These are phyloP conservation scores for Pseudocercospora fijiensis DNA, from an alignment of 2,329 filamentous ascomycete species.

Conservation along the genomic window DNA sequence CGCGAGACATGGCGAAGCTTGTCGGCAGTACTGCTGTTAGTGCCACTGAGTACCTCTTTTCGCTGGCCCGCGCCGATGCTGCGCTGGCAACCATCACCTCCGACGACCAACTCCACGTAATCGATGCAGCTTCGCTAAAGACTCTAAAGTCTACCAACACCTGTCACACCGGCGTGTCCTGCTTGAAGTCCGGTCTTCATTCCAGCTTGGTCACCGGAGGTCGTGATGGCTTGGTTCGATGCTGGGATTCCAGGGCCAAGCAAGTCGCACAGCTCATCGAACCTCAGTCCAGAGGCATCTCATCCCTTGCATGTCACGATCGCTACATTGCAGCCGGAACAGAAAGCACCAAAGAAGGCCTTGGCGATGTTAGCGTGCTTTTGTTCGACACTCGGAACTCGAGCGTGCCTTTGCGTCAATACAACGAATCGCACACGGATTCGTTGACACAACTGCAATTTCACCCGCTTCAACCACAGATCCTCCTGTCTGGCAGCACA, in stretches of 20 bases:
- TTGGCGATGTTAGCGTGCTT: conserved; percentile 41
- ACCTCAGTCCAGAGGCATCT: conserved; percentile 56
- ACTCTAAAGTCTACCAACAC: conserved; percentile 52
- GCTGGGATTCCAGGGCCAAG: conserved; percentile 30
- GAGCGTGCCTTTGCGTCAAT: conserved; percentile 40
- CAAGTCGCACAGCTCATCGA: conserved; percentile 26
- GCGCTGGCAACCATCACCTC: conserved; percentile 64
- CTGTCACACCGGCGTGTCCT: conserved; percentile 63
- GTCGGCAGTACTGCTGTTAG: conserved; percentile 3
- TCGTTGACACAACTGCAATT: conserved; percentile 58
- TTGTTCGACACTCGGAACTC: conserved; percentile 45
- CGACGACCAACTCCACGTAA: conserved; percentile 66
- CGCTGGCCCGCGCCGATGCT: conserved; percentile 44
- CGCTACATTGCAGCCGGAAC: conserved; percentile 70
- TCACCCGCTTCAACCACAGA: conserved; percentile 51
- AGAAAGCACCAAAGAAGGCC: conserved; percentile 50
- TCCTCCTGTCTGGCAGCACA: conserved; percentile 74
- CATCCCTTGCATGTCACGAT: conserved; percentile 63
- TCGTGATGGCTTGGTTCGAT: conserved; percentile 63
- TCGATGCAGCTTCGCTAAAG: conserved; percentile 60
- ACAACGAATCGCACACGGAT: conserved; percentile 54
- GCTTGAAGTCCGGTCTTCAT: conserved; percentile 48
- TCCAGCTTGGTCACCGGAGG: conserved; percentile 65
- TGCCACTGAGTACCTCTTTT: conserved; percentile 55
- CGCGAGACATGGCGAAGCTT: conserved; percentile 3